A percentile compares a stretch with the other conserved stretches of the same genome.
Conservation (phyloP, 2,329 filamentous ascomycete genomes). For the Colletotrichum viniferum region DNA sequence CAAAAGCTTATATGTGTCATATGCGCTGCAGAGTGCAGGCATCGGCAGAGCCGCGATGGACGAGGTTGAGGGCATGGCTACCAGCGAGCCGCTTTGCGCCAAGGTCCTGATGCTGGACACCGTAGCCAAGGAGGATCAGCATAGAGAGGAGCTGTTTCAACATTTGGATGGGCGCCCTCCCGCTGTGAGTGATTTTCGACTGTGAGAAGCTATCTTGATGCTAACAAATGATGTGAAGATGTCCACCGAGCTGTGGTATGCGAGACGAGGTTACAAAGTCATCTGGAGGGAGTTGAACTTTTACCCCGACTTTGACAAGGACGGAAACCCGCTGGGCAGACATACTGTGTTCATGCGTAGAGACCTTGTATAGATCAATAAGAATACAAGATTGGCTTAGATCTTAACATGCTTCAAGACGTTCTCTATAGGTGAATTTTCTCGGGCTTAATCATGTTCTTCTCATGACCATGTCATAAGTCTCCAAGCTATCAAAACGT, state of each 20-base stretch:
- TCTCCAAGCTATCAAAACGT: too few species aligned
- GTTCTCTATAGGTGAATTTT: fast-evolving
- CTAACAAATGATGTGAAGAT: slow-evolving; percentile 14
- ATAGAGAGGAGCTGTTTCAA: neutral
- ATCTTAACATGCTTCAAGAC: fast-evolving
- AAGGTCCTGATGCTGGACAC: slow-evolving; percentile 30
- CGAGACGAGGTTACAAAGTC: slow-evolving; percentile 28
- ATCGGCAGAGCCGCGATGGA: slow-evolving; percentile 34
- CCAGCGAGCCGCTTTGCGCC: slow-evolving; percentile 27
- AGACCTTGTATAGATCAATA: neutral
- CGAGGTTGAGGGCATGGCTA: slow-evolving; percentile 29
- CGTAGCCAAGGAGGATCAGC: slow-evolving; percentile 25
- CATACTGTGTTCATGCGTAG: slow-evolving; percentile 5
- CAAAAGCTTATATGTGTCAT: slow-evolving; percentile 31
- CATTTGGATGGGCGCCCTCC: neutral
- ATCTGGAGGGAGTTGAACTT: slow-evolving; percentile 25
- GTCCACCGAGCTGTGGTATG: slow-evolving; percentile 34
- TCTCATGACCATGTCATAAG: fast-evolving
- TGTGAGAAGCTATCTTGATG: fast-evolving
- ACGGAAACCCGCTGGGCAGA: neutral
- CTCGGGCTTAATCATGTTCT: neutral
- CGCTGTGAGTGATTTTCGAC: neutral
- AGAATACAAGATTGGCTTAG: neutral
- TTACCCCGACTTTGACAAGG: slow-evolving; percentile 12
- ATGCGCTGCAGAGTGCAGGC: slow-evolving; percentile 27